These are phyloP conservation scores for Pouteria glomerata DNA, from an alignment of 148 eudicot genomes.

Conservation along the genomic window DNA sequence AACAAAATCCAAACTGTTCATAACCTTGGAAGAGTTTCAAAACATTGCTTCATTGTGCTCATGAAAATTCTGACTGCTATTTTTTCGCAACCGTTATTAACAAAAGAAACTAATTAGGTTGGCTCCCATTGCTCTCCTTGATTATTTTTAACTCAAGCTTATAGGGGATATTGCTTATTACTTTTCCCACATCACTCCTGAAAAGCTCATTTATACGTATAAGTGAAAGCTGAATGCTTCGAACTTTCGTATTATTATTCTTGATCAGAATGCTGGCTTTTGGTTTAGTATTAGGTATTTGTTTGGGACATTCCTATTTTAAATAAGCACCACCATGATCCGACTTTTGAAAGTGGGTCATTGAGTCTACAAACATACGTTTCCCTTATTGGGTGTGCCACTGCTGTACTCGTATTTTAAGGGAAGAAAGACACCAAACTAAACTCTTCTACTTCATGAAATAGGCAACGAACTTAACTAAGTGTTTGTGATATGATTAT, in stretches of 20 bases:
- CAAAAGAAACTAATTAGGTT: background rate
- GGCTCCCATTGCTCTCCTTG: background rate
- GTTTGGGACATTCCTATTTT: background rate
- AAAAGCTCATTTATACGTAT: background rate
- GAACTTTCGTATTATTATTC: background rate
- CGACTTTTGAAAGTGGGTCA: background rate
- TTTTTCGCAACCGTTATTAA: background rate
- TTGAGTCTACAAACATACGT: background rate
- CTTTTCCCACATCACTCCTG: background rate
- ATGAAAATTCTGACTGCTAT: background rate
- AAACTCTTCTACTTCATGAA: background rate
- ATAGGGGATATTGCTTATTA: background rate
- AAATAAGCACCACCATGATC: background rate
- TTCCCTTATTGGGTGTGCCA: background rate
- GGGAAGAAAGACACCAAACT: background rate
- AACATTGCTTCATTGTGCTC: background rate
- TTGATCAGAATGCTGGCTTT: background rate
- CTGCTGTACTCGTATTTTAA: background rate
- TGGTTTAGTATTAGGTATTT: background rate
- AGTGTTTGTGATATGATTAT: background rate
- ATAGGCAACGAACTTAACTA: background rate
- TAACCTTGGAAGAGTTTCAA: background rate
- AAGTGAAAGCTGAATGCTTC: background rate
- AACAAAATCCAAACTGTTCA: background rate
- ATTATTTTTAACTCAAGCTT: background rate